phyloP scores from a whole-genome alignment of 495 filamentous ascomycete genomes.

The Glonium stellatum region DNA sequence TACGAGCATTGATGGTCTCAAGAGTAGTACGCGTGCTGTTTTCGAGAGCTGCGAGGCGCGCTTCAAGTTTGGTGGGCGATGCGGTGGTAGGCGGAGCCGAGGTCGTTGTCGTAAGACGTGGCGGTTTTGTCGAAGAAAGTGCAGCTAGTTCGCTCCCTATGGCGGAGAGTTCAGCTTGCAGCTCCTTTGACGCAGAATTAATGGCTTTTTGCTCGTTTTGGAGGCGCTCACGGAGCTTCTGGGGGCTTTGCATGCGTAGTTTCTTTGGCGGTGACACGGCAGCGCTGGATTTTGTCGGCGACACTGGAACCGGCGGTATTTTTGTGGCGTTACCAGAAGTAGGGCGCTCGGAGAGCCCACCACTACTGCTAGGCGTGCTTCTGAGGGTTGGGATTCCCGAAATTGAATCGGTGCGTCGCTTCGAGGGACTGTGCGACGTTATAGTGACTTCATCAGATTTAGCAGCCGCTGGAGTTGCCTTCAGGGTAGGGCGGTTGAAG shows the following conservation, averaged over 20 bases:
- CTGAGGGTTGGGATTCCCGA: conserved; percentile 47
- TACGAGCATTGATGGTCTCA: conserved; percentile 52
- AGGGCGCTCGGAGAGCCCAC: conserved; percentile 49
- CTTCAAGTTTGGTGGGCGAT: conserved; percentile 39
- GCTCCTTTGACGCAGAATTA: conserved; percentile 54
- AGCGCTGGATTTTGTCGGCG: conserved; percentile 13
- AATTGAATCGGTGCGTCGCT: conserved; percentile 42
- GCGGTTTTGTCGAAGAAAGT: conserved; percentile 40
- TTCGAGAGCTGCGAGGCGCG: conserved; percentile 58
- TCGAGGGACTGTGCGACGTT: conserved; percentile 42
- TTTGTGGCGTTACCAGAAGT: conserved; percentile 37
- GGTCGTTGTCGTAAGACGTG: conserved; percentile 19
- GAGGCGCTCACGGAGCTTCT: conserved; percentile 86
- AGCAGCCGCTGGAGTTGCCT: neutral
- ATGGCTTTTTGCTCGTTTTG: conserved; percentile 71
- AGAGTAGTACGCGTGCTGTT: conserved; percentile 54
- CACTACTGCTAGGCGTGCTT: conserved; percentile 7
- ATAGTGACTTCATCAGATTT: conserved; percentile 25
- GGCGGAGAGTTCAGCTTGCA: conserved; percentile 70
- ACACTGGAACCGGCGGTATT: conserved; percentile 10
- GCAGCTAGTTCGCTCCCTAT: conserved; percentile 76
- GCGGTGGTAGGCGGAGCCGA: conserved; percentile 14
- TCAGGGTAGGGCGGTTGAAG: conserved; percentile 10
- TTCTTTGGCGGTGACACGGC: conserved; percentile 37
- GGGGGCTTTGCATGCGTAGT: conserved; percentile 79